Conservation (phyloP, 1,284 basidiomycete species). For the Rhodotorula glutinis region DNA sequence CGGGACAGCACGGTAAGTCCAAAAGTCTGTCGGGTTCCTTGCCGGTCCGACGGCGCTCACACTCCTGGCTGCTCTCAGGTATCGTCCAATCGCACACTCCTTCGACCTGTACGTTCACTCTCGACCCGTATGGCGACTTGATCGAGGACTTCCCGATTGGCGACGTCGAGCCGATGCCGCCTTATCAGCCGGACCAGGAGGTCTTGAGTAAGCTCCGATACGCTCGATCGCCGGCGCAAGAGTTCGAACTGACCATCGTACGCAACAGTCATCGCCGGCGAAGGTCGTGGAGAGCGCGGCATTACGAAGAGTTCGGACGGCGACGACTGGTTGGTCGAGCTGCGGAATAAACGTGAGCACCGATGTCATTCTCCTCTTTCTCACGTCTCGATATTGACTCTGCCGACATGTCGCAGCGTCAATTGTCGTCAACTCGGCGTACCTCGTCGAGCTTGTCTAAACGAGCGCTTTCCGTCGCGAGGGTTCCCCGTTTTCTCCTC, state of each 20-base stretch:
- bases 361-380: not conserved
- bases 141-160: constrained; percentile 27
- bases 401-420: not conserved
- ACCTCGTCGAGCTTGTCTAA: constrained; percentile 4
- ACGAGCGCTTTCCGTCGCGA: no score
- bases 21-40: not conserved
- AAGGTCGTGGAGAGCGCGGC: constrained; percentile 34
- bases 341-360: constrained; percentile 6
- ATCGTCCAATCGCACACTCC: constrained; percentile 15
- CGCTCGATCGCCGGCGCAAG: no score
- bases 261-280: constrained; percentile 34
- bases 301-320: constrained; percentile 34
- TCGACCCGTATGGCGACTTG: constrained; percentile 31
- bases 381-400: not conserved
- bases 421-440: constrained; percentile 2
- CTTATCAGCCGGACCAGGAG: constrained; percentile 29
- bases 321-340: constrained; percentile 40
- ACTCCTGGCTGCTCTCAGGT: constrained; percentile 2
- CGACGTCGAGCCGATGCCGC: constrained; percentile 30
- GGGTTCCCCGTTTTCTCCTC: no score
- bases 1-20: constrained; percentile 30
- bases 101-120: constrained; percentile 17
- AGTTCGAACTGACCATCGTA: constrained; percentile 1
- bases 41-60: not conserved
- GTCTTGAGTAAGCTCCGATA: constrained; percentile 29